A percentile compares a stretch with the other conserved stretches of the same genome.
Evolutionary conservation across 345 rosid genomes (phyloP).

Genomic region (Draba incana): DNA sequence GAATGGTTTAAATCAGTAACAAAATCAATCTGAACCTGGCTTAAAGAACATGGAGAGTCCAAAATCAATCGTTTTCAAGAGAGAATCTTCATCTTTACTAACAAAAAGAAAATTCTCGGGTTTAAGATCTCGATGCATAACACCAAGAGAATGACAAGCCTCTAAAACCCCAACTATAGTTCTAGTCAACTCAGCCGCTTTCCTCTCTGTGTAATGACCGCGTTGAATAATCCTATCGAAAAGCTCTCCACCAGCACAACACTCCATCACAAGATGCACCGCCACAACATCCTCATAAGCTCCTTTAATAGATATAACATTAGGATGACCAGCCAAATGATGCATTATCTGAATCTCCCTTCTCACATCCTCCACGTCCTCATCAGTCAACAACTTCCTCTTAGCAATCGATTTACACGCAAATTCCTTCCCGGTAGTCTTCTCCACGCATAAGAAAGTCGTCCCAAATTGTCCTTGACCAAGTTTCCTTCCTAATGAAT

Average conservation of each 20-base stretch:
- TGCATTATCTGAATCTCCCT: slow-evolving; percentile 94
- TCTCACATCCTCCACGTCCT: slow-evolving; percentile 90
- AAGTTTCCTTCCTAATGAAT: slow-evolving; percentile 70
- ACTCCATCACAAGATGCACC: slow-evolving; percentile 86
- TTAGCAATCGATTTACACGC: slow-evolving; percentile 93
- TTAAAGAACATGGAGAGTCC: slow-evolving; percentile 84
- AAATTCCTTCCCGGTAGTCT: slow-evolving; percentile 63
- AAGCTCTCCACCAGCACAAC: slow-evolving; percentile 89
- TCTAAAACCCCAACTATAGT: slow-evolving; percentile 84
- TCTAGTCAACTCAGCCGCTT: slow-evolving; percentile 84
- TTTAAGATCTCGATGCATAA: slow-evolving; percentile 91
- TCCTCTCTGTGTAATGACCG: slow-evolving; percentile 83
- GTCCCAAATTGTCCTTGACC: slow-evolving; percentile 96
- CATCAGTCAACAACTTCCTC: slow-evolving; percentile 73
- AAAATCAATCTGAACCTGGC: slow-evolving; percentile 57
- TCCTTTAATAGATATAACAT: slow-evolving; percentile 74
- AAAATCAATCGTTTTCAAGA: slow-evolving; percentile 86
- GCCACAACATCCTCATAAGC: slow-evolving; percentile 89
- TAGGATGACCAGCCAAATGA: slow-evolving; percentile 80
- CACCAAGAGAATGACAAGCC: slow-evolving; percentile 88
- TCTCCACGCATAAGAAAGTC: slow-evolving; percentile 73
- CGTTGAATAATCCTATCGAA: slow-evolving; percentile 87
- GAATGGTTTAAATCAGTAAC: neutral
- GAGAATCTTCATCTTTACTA: slow-evolving; percentile 65
- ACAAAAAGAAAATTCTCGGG: slow-evolving; percentile 90